Evolutionary conservation across 495 filamentous ascomycete genomes (phyloP), one percentile per base, ranked within the genome.

Genomic region (Monascus purpureus): DNA sequence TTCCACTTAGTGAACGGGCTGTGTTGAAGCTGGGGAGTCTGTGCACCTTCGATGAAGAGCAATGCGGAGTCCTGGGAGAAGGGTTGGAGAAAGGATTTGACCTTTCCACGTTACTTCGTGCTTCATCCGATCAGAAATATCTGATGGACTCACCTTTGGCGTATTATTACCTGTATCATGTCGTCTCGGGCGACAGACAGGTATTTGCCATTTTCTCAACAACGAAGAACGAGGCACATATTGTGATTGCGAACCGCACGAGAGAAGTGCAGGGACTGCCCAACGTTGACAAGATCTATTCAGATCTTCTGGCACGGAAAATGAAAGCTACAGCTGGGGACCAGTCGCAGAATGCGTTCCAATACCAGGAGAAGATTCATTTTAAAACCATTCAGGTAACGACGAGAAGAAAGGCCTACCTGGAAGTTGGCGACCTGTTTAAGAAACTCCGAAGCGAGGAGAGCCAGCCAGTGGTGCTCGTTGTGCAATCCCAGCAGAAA

Each of bases 71-170:
- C 9, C 72, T 99, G 13, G 90, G 90, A 19, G 85, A 82, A 37
- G 92, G 90, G 33, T 63, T 99, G 17, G 90, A 96, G 31, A 75
- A 82, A 39, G 90, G 90, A 2, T 99, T 99, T 47, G 87, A 94
- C 41, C 67, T 99, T 6, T 75, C 76, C 2, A 68, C 76, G 2
- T 55, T 99, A 28, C 74, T 69, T 36, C 68, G 72, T 25, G 74
- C 78, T 1, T 49, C 61, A 3, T 68, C 79, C 13, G 71, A 78
- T 22, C 66, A 65, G 34, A 68, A 76, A 1, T 99, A 99, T 44
- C 69, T 94, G 7, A 47, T 64, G 25, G 62, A 77, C 4, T 67
- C 71, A 5, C 61, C 70, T 7, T 57, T 96, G 46, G 73, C 73
- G 5, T 96, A 88, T 47, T 58, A 94, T 28, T 94, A 87, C 48